Evolutionary conservation across 2,329 filamentous ascomycete species (phyloP).

Genomic region (Phialophora tarda): DNA sequence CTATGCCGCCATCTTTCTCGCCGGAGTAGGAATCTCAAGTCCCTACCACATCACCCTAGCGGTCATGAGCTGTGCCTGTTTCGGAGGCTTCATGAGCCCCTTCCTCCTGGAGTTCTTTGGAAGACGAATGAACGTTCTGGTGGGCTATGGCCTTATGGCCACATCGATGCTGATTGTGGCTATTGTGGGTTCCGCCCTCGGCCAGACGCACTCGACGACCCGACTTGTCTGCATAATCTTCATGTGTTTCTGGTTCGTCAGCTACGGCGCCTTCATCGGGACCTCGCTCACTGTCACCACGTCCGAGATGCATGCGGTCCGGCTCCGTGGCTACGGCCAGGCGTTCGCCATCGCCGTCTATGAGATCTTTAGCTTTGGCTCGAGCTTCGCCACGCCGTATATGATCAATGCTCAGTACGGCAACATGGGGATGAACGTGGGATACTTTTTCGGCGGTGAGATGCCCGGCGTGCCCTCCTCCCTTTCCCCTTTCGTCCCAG

Average conservation of each 20-base stretch:
- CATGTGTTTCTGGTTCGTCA: background rate
- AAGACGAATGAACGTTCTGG: background rate
- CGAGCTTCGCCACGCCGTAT: background rate
- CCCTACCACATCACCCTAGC: background rate
- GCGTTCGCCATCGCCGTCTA: background rate
- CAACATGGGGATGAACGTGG: slow-evolving; percentile 1
- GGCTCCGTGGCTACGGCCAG: slow-evolving; percentile 2
- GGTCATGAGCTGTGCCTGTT: background rate
- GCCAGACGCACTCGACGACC: background rate
- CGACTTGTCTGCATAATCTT: background rate
- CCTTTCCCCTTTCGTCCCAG: too few species aligned
- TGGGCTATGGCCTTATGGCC: background rate
- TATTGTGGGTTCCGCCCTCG: background rate
- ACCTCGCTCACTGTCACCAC: background rate
- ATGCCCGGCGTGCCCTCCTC: background rate
- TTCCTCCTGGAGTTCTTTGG: slow-evolving; percentile 2
- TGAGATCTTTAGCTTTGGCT: slow-evolving; percentile 3
- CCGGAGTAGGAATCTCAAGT: background rate
- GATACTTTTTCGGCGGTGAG: background rate
- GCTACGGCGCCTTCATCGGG: background rate
- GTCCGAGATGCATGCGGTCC: slow-evolving; percentile 1
- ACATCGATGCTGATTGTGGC: slow-evolving; percentile 1
- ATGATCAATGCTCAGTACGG: background rate
- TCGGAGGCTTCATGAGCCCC: background rate
- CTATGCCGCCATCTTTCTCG: background rate